These are phyloP conservation scores for Bruguiera sexangula DNA, from an alignment of 345 rosid species.

Conservation along the genomic window DNA sequence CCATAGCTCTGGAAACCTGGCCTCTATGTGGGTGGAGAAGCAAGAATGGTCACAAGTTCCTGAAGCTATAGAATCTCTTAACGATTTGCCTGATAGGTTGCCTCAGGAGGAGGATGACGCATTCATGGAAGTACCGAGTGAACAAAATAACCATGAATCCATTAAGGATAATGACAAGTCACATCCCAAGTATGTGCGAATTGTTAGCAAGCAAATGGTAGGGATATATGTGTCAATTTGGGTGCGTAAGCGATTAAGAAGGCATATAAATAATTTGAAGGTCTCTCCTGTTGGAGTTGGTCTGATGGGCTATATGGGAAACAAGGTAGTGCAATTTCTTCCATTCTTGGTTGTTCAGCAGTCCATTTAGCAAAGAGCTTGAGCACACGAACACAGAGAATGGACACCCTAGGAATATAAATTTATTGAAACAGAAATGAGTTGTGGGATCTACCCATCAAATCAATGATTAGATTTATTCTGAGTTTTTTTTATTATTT, in stretches of 20 bases:
- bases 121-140: constrained; percentile 33
- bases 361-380: not conserved
- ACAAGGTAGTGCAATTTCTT: constrained; percentile 61
- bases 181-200: constrained; percentile 57
- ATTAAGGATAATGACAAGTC: constrained; percentile 24
- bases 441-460: too few species aligned
- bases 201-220: constrained; percentile 98
- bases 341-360: constrained; percentile 2
- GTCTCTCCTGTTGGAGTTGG: constrained; percentile 98
- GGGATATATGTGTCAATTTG: constrained; percentile 92
- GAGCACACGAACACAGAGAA: too few species aligned
- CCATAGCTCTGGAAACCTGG: constrained; percentile 60
- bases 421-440: too few species aligned
- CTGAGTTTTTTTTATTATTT: too few species aligned
- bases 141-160: constrained; percentile 19
- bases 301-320: constrained; percentile 99
- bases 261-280: constrained; percentile 79
- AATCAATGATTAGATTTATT: too few species aligned
- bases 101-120: constrained; percentile 54
- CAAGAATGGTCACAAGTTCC: constrained; percentile 25
- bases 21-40: constrained; percentile 40
- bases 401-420: too few species aligned
- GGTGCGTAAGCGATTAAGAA: constrained; percentile 80
- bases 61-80: constrained; percentile 36
- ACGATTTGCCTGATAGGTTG: constrained; percentile 36